A percentile compares a stretch with the other conserved stretches of the same genome.
Evolutionary conservation across 2,329 filamentous ascomycete genomes (phyloP).

Genomic region (Trichoderma guizhouense): DNA sequence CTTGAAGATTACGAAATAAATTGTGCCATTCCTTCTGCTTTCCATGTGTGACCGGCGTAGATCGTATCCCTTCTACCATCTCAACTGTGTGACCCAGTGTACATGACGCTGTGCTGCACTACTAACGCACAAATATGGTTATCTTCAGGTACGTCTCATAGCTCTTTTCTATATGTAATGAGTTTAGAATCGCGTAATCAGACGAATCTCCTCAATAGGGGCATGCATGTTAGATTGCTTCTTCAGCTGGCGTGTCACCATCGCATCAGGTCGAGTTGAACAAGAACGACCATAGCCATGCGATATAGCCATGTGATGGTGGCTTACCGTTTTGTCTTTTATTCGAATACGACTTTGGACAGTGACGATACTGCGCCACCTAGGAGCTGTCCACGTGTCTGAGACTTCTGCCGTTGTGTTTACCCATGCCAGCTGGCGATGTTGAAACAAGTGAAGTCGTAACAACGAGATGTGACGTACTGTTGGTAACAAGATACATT

Average conservation of each 20-base stretch:
- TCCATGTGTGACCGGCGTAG: not conserved
- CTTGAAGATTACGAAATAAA: not conserved
- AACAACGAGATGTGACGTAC: not conserved
- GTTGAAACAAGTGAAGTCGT: not conserved
- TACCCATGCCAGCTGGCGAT: not conserved
- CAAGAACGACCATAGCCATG: not conserved
- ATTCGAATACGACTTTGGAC: not conserved
- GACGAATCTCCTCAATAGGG: not conserved
- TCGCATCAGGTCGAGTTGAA: not conserved
- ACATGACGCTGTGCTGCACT: not conserved
- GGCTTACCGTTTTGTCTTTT: not conserved
- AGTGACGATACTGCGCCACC: slow-evolving; percentile 1
- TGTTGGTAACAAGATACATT: not conserved
- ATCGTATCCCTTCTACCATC: not conserved
- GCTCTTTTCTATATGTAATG: not conserved
- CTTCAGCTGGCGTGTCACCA: not conserved
- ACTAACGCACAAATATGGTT: not conserved
- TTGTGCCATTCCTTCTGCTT: not conserved
- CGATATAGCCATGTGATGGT: not conserved
- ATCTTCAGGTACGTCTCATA: not conserved
- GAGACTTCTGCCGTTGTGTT: not conserved
- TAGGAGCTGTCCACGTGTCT: not conserved
- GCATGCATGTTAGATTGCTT: not conserved
- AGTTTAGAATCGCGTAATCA: not conserved
- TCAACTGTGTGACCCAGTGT: not conserved